phyloP scores from a whole-genome alignment of 2,329 filamentous ascomycete species.

The Capronia americana region DNA sequence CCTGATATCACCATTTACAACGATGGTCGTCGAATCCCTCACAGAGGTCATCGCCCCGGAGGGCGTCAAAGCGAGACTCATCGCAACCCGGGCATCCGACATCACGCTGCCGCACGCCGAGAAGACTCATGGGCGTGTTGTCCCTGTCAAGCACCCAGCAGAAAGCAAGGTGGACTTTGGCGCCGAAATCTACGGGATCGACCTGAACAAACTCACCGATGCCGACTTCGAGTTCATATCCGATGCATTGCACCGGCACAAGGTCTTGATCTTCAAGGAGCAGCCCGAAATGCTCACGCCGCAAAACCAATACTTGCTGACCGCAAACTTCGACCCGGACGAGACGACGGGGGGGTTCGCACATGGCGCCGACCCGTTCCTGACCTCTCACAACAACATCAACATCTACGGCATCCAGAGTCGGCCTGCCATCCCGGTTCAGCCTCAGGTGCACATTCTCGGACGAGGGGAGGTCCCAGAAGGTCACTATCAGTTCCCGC shows the following conservation, averaged over 20 bases:
- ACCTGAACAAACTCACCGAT: slow-evolving; percentile 47
- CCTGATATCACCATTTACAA: not conserved
- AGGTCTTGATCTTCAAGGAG: slow-evolving; percentile 49
- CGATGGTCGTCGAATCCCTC: slow-evolving; percentile 41
- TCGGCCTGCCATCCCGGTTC: slow-evolving; percentile 45
- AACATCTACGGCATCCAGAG: slow-evolving; percentile 47
- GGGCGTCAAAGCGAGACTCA: slow-evolving; percentile 28
- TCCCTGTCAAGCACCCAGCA: slow-evolving; percentile 42
- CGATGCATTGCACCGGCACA: slow-evolving; percentile 46
- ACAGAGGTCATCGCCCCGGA: slow-evolving; percentile 37
- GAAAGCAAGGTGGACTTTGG: slow-evolving; percentile 47
- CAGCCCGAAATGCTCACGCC: slow-evolving; percentile 47
- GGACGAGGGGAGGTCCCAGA: slow-evolving; percentile 46
- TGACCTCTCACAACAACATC: slow-evolving; percentile 44
- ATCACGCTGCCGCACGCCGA: slow-evolving; percentile 42
- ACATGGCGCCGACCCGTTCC: slow-evolving; percentile 47
- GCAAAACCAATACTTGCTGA: slow-evolving; percentile 47
- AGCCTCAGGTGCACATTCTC: slow-evolving; percentile 50
- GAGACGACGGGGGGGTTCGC: slow-evolving; percentile 48
- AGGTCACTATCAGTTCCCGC: slow-evolving; percentile 47
- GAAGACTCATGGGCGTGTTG: slow-evolving; percentile 32
- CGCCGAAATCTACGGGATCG: slow-evolving; percentile 47
- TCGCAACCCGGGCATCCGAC: slow-evolving; percentile 28
- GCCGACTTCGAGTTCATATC: slow-evolving; percentile 46
- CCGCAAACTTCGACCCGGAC: slow-evolving; percentile 46